These are phyloP conservation scores for Xylona heveae DNA, from an alignment of 495 filamentous ascomycete genomes.

Conservation along the genomic window DNA sequence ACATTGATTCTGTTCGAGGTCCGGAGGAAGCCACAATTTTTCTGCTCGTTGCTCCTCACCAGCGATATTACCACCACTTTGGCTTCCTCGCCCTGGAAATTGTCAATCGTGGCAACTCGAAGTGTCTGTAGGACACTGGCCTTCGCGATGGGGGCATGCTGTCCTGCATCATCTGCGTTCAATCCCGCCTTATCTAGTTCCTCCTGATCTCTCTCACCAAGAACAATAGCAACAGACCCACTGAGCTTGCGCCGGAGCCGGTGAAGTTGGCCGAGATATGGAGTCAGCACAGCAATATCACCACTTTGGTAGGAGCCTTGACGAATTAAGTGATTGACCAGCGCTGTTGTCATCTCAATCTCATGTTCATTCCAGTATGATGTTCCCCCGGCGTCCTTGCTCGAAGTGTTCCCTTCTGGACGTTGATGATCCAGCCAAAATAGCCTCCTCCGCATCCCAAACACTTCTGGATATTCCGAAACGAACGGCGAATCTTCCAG, in stretches of 20 bases:
- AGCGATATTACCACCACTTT: conserved; percentile 67
- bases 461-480: conserved; percentile 30
- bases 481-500: conserved; percentile 36
- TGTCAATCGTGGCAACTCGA: conserved; percentile 64
- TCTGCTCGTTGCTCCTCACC: conserved; percentile 46
- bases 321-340: conserved; percentile 51
- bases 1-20: conserved; percentile 70
- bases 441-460: conserved; percentile 39
- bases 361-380: conserved; percentile 51
- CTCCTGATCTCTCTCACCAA: conserved; percentile 46
- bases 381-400: conserved; percentile 18
- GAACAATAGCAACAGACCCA: conserved; percentile 31
- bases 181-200: conserved; percentile 24
- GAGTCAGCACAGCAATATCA: conserved; percentile 66
- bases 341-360: conserved; percentile 36
- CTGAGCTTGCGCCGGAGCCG: conserved; percentile 30
- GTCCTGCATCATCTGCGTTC: not conserved
- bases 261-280: conserved; percentile 51
- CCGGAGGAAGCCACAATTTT: conserved; percentile 49
- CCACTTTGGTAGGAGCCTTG: conserved; percentile 41
- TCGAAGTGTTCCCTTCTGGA: conserved; percentile 25
- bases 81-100: conserved; percentile 70
- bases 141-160: conserved; percentile 14
- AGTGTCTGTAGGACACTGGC: conserved; percentile 35
- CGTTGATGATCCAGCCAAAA: conserved; percentile 56